Base-by-base conservation (phyloP, 768 basidiomycete genomes). In the Botryobasidium botryosum region DNA sequence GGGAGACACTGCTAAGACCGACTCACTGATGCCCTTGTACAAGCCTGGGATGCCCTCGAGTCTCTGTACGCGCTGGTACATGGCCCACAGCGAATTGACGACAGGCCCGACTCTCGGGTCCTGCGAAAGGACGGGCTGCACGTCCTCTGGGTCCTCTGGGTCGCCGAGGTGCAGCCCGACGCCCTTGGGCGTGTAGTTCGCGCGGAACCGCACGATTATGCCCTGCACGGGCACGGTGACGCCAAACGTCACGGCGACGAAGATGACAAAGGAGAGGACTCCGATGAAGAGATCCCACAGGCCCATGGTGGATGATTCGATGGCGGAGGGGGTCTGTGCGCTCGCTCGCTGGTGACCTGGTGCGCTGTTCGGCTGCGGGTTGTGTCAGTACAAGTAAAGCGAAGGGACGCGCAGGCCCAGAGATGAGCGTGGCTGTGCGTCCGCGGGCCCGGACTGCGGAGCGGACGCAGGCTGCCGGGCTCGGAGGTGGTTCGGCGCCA, bases 151-250 rank as follows among this genome's bases (percentile, higher is more conserved):
- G 15, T 50, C 48, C 5, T 46, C 82, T 55, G 84, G 82, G 25
- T 69, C 63, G 58, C 86, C 84, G 32, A 87, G 68, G n/a, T n/a
- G n/a, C n/a, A n/a, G n/a, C 43, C 78, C 80, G 32, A 88, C 73
- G 28, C 79, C 81, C 59, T 79, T 81, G 2, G 85, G 85, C 55
- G 81, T 83, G 64, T 81, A 87, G 56, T 87, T 84, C 25, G 80
- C 81, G 60, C 85, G 69, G 57, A 50, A 50, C 18, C 49, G 38
- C 10, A 44, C 44, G 32, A 50, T 48, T n/a, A 50, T 38, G 12
- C 49, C 49, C 10, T 42, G 26, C n/a, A 50, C 31, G 25, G 49
- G 49, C 23, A 50, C 48, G 20, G 48, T 20, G 33, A 50, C 21
- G 24, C 31, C 45, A 15, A n/a, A 33, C 31, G 31, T 33, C 17